phyloP scores from a whole-genome alignment of 1,139 yeast genomes.

The Sugiyamaella novakii region DNA sequence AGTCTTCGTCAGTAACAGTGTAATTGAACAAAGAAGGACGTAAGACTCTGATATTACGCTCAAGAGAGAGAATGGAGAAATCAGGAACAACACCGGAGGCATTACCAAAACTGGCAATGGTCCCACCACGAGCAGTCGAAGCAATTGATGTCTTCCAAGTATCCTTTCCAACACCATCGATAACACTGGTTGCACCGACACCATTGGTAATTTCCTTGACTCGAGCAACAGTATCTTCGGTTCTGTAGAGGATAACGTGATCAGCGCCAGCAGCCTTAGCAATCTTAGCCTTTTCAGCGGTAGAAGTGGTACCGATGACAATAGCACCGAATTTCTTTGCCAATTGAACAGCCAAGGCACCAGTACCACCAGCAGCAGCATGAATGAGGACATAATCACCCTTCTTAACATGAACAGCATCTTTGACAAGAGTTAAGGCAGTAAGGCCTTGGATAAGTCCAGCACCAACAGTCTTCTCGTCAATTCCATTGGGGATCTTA shows the following conservation, averaged over 20 bases:
- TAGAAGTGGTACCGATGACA: slow-evolving; percentile 82
- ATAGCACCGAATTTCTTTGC: slow-evolving; percentile 65
- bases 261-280: slow-evolving; percentile 79
- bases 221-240: slow-evolving; percentile 56
- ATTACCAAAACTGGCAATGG: slow-evolving; percentile 77
- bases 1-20: slow-evolving; percentile 56
- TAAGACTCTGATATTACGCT: slow-evolving; percentile 61
- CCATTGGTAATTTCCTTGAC: slow-evolving; percentile 71
- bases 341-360: slow-evolving; percentile 67
- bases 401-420: slow-evolving; percentile 63
- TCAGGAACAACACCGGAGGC: slow-evolving; percentile 87
- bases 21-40: slow-evolving; percentile 69
- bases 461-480: slow-evolving; percentile 61
- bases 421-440: slow-evolving; percentile 67
- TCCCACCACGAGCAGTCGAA: slow-evolving; percentile 69
- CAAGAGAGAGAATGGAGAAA: slow-evolving; percentile 51
- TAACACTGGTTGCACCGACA: slow-evolving; percentile 70
- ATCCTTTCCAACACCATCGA: slow-evolving; percentile 82
- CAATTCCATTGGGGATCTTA: slow-evolving; percentile 29
- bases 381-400: slow-evolving; percentile 53
- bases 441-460: slow-evolving; percentile 73
- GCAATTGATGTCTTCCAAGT: slow-evolving; percentile 67
- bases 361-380: slow-evolving; percentile 97
- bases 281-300: slow-evolving; percentile 52
- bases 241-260: slow-evolving; percentile 61